Percentiles rank a stretch among this genome's conserved stretches.
These are phyloP conservation scores for Erigeron philadelphicus DNA, from an alignment of 140 eudicot species.

Conservation along the genomic window DNA sequence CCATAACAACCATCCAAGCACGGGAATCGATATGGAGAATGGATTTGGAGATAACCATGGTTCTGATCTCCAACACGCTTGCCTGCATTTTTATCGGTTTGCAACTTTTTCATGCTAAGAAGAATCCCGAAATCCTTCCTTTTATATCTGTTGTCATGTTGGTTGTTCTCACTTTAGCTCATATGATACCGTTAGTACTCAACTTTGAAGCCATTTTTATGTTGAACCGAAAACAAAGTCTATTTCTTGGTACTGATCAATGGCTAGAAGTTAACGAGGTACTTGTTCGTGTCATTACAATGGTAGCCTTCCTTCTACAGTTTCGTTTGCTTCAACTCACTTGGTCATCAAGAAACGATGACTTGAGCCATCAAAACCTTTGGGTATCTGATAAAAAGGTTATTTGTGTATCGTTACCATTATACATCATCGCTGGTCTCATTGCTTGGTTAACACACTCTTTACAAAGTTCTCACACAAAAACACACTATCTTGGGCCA, in stretches of 20 bases:
- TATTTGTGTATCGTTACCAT: conserved; percentile 25
- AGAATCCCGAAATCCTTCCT: conserved; percentile 55
- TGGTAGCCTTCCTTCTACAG: conserved; percentile 79
- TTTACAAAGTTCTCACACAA: conserved; percentile 28
- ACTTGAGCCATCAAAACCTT: neutral
- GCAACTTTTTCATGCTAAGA: conserved; percentile 67
- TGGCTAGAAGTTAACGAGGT: conserved; percentile 94
- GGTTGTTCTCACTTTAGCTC: conserved; percentile 56
- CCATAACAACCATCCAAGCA: conserved; percentile 54
- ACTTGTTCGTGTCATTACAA: conserved; percentile 76
- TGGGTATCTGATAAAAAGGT: conserved; percentile 6
- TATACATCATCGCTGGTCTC: conserved; percentile 50
- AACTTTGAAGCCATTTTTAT: conserved; percentile 81
- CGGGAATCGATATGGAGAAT: conserved; percentile 69
- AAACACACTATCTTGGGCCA: conserved; percentile 15
- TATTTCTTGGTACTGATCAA: conserved; percentile 61
- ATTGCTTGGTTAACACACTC: conserved; percentile 55
- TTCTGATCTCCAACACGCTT: conserved; percentile 74
- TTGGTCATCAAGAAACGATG: conserved; percentile 7
- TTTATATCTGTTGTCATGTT: conserved; percentile 58
- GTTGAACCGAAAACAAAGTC: conserved; percentile 39
- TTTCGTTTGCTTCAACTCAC: conserved; percentile 53
- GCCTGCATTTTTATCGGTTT: conserved; percentile 63
- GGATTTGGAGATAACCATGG: conserved; percentile 92
- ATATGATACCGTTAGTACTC: conserved; percentile 66